Evolutionary conservation across 306 rosid genomes (phyloP).

Genomic region (Gastrolobium bilobum): DNA sequence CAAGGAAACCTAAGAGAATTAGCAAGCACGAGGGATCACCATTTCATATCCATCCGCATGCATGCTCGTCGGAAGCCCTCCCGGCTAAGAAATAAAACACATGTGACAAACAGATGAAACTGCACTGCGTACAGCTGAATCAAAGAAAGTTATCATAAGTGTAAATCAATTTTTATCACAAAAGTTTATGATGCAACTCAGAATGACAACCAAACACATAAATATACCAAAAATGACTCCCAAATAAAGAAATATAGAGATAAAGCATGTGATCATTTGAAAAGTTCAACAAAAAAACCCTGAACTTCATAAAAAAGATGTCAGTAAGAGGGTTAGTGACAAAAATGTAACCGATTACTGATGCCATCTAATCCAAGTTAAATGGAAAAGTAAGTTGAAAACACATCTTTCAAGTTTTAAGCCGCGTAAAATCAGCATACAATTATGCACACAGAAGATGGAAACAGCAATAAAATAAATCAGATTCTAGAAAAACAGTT

Average conservation of each 20-base stretch:
- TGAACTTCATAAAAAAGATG: no score
- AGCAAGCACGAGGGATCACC: slow-evolving; percentile 56
- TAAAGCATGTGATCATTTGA: background rate
- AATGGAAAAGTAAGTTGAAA: background rate
- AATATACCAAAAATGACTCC: background rate
- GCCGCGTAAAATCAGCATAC: slow-evolving; percentile 9
- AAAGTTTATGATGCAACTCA: background rate
- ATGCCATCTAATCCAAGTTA: slow-evolving; percentile 2
- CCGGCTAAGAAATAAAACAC: slow-evolving; percentile 92
- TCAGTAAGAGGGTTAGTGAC: no score
- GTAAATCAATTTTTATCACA: slow-evolving; percentile 22
- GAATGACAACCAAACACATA: background rate
- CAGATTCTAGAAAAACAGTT: slow-evolving; percentile 15
- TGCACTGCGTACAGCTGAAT: slow-evolving; percentile 91
- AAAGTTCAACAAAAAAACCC: background rate
- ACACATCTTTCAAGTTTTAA: background rate
- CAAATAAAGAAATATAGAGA: slow-evolving; percentile 14
- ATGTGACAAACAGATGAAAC: slow-evolving; percentile 89
- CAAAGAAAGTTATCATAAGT: background rate
- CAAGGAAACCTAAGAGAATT: slow-evolving; percentile 29
- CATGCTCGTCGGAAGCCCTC: slow-evolving; percentile 98
- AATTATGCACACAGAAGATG: background rate
- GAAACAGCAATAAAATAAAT: slow-evolving; percentile 2
- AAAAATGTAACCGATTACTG: background rate
- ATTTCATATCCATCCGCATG: slow-evolving; percentile 77